phyloP scores from a whole-genome alignment of 768 basidiomycete species.

The Lentinula detonsa region DNA sequence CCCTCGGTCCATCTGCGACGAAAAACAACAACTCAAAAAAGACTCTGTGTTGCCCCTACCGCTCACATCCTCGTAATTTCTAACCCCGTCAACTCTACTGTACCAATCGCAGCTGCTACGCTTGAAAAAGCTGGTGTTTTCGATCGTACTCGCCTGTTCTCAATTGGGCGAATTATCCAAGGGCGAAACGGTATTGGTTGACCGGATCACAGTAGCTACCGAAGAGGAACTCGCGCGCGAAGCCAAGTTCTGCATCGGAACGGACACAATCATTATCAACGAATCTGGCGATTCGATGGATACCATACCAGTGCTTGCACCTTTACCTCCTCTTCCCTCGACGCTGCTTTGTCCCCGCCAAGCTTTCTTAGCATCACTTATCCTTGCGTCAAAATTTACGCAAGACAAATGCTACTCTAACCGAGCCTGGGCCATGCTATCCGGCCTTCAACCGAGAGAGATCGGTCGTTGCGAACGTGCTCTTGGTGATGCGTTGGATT shows the following conservation, averaged over 20 bases:
- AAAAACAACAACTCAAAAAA: too few species aligned
- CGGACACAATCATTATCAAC: slow-evolving; percentile 6
- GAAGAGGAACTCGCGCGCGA: slow-evolving; percentile 38
- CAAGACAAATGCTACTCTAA: slow-evolving; percentile 95
- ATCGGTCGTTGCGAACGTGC: slow-evolving; percentile 87
- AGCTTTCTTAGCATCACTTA: slow-evolving; percentile 82
- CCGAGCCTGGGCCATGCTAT: slow-evolving; percentile 89
- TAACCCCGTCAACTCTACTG: too few species aligned
- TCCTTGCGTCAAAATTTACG: slow-evolving; percentile 87
- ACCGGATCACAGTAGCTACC: slow-evolving; percentile 35
- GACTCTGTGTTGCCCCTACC: too few species aligned
- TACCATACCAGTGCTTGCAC: slow-evolving; percentile 29
- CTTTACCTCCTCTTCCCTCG: slow-evolving; percentile 50
- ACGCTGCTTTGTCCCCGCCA: slow-evolving; percentile 85
- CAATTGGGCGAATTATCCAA: slow-evolving; percentile 34
- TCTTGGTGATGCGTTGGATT: slow-evolving; percentile 79
- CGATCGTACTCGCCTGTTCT: too few species aligned
- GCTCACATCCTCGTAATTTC: too few species aligned
- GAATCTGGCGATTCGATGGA: slow-evolving; percentile 25
- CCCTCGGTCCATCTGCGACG: too few species aligned
- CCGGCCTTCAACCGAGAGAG: slow-evolving; percentile 81
- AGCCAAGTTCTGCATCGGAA: slow-evolving; percentile 21
- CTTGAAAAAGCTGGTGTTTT: too few species aligned
- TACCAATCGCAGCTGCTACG: too few species aligned
- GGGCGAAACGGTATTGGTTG: slow-evolving; percentile 33